A percentile compares a stretch with the other conserved stretches of the same genome.
These are phyloP conservation scores for Backusella morwellensis DNA, from an alignment of 192 early-diverging fungal genomes.

Conservation along the genomic window DNA sequence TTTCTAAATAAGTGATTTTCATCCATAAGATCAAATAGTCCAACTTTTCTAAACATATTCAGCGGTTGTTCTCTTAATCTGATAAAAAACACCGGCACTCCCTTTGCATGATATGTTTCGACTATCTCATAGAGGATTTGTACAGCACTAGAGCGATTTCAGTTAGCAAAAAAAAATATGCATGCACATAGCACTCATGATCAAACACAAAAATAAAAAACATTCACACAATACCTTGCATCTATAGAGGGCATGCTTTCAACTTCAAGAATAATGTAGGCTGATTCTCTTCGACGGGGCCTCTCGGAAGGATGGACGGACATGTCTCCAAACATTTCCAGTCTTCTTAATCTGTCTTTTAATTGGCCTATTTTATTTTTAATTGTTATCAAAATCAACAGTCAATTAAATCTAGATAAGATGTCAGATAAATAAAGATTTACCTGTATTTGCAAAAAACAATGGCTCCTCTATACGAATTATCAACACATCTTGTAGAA, in stretches of 20 bases:
- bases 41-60: conserved; percentile 69
- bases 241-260: conserved; percentile 85
- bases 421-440: not conserved
- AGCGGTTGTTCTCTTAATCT: conserved; percentile 70
- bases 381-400: not conserved
- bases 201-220: not conserved
- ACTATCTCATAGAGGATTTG: conserved; percentile 91
- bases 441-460: conserved; percentile 90
- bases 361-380: conserved; percentile 65
- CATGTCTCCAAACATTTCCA: conserved; percentile 94
- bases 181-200: not conserved
- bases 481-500: conserved; percentile 79
- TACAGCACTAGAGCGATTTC: conserved; percentile 11
- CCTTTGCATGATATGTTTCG: conserved; percentile 74
- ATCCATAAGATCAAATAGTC: conserved; percentile 61
- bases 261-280: conserved; percentile 89
- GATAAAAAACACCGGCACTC: conserved; percentile 88
- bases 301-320: conserved; percentile 91
- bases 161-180: not conserved
- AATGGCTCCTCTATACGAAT: conserved; percentile 90
- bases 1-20: conserved; percentile 67
- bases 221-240: conserved; percentile 52
- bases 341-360: conserved; percentile 87
- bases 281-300: conserved; percentile 64
- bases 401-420: not conserved